Conservation (phyloP, 768 basidiomycete species). For the Strobilomyces echinocephalus region DNA sequence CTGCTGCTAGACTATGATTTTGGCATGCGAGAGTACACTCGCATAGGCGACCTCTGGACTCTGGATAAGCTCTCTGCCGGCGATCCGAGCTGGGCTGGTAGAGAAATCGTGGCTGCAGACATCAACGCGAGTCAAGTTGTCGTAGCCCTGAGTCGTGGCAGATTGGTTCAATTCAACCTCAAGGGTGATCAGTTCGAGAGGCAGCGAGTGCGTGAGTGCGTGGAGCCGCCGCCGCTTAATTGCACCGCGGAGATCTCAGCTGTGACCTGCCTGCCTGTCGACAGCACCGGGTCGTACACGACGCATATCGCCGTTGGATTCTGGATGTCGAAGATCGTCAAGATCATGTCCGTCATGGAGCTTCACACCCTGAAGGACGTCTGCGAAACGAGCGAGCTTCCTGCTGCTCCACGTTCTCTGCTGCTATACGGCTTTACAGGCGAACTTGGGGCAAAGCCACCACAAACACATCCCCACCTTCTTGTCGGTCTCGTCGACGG, state of each 20-base stretch:
- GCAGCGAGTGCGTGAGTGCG: conserved; percentile 22
- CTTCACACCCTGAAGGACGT: conserved; percentile 17
- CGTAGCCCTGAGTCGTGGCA: conserved; percentile 54
- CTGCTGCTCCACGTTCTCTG: conserved; percentile 42
- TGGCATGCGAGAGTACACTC: conserved; percentile 37
- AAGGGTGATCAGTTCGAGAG: conserved; percentile 35
- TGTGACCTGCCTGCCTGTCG: conserved; percentile 57
- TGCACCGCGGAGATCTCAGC: conserved; percentile 58
- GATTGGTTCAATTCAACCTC: conserved; percentile 48
- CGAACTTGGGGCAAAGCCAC: conserved; percentile 30
- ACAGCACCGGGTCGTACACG: conserved; percentile 43
- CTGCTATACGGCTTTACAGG: conserved; percentile 57
- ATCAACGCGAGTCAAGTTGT: conserved; percentile 66
- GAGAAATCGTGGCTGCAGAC: conserved; percentile 62
- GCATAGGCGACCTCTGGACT: conserved; percentile 39
- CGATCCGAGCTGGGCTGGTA: conserved; percentile 19
- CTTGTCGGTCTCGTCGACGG: conserved; percentile 77
- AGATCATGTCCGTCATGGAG: conserved; percentile 44
- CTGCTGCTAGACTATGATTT: conserved; percentile 54
- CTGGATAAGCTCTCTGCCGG: conserved; percentile 27
- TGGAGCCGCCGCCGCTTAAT: conserved; percentile 13
- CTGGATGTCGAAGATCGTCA: conserved; percentile 66
- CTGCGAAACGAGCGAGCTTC: conserved; percentile 30
- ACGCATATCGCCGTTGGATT: conserved; percentile 59
- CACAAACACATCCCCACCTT: conserved; percentile 48